Evolutionary conservation across 768 basidiomycete species (phyloP).

Genomic region (Symmetrospora coprosmae): DNA sequence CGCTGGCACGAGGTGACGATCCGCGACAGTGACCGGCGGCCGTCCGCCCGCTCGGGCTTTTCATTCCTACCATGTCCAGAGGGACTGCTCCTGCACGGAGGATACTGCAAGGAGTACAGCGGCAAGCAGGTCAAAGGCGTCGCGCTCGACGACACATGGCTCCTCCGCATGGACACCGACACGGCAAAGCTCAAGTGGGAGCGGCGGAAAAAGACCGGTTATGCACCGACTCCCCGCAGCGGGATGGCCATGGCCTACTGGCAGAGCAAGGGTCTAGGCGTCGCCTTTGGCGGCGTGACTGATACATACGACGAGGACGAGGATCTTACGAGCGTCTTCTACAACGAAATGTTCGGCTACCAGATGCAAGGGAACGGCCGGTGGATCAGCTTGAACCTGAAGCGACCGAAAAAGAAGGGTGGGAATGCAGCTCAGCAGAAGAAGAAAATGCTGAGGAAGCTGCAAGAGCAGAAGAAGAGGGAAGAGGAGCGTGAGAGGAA

Average conservation of each 20-base stretch:
- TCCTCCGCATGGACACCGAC: slow-evolving; percentile 47
- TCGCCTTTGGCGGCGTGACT: slow-evolving; percentile 75
- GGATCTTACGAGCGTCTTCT: slow-evolving; percentile 65
- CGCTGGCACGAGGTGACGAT: slow-evolving; percentile 63
- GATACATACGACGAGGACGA: slow-evolving; percentile 75
- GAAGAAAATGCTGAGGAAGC: slow-evolving; percentile 40
- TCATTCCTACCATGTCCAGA: slow-evolving; percentile 66
- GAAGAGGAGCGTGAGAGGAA: background rate
- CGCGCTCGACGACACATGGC: slow-evolving; percentile 84
- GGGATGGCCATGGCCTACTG: slow-evolving; percentile 81
- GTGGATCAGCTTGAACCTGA: slow-evolving; percentile 64
- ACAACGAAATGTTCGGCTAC: slow-evolving; percentile 74
- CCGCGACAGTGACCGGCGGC: slow-evolving; percentile 53
- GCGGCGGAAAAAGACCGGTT: slow-evolving; percentile 59
- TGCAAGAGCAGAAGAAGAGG: slow-evolving; percentile 8
- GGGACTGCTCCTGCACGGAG: slow-evolving; percentile 68
- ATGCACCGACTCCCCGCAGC: slow-evolving; percentile 47
- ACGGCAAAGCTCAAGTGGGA: slow-evolving; percentile 65
- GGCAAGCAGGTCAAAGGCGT: slow-evolving; percentile 70
- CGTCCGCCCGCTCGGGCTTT: slow-evolving; percentile 53
- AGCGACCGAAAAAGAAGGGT: slow-evolving; percentile 46
- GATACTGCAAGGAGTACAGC: slow-evolving; percentile 87
- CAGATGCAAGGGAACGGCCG: slow-evolving; percentile 57
- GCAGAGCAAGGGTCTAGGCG: slow-evolving; percentile 51
- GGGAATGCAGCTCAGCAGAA: slow-evolving; percentile 40